Percentiles rank a stretch among this genome's conserved stretches.
phyloP scores from a whole-genome alignment of 352 stramenopile species.

The Globisporangium cylindrosporum region DNA sequence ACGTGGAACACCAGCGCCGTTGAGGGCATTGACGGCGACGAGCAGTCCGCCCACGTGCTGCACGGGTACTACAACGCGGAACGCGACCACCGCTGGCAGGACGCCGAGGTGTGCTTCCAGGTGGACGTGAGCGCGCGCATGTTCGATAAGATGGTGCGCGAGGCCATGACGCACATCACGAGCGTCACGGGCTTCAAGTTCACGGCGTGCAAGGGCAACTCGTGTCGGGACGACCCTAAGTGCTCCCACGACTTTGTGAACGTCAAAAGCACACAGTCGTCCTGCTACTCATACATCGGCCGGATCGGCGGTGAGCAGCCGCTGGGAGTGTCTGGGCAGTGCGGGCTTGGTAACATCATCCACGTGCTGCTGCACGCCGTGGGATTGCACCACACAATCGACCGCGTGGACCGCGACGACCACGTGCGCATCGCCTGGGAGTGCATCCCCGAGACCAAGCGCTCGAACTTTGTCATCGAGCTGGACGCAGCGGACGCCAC shows the following conservation, averaged over 20 bases:
- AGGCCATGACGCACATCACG: constrained; percentile 62
- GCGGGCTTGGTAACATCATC: constrained; percentile 70
- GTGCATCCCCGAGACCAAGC: constrained; percentile 61
- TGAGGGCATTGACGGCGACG: constrained; percentile 7
- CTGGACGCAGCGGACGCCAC: constrained; percentile 18
- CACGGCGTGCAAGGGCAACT: constrained; percentile 41
- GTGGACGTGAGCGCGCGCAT: constrained; percentile 39
- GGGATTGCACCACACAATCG: constrained; percentile 67
- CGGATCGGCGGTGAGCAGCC: constrained; percentile 63
- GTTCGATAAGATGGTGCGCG: constrained; percentile 40
- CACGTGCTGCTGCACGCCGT: constrained; percentile 78
- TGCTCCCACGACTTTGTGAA: constrained; percentile 65
- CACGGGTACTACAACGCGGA: constrained; percentile 84
- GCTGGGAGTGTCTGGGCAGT: constrained; percentile 68
- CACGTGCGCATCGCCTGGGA: constrained; percentile 82
- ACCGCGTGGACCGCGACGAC: constrained; percentile 67
- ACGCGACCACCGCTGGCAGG: constrained; percentile 67
- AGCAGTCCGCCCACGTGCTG: constrained; percentile 29
- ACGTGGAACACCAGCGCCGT: constrained; percentile 23
- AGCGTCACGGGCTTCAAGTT: constrained; percentile 69
- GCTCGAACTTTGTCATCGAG: constrained; percentile 69
- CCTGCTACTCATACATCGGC: constrained; percentile 78
- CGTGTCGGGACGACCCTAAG: constrained; percentile 36
- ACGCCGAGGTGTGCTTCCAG: constrained; percentile 66
- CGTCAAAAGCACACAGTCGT: constrained; percentile 48